Evolutionary conservation across 345 rosid genomes (phyloP).

Genomic region (Physaria fendleri): DNA sequence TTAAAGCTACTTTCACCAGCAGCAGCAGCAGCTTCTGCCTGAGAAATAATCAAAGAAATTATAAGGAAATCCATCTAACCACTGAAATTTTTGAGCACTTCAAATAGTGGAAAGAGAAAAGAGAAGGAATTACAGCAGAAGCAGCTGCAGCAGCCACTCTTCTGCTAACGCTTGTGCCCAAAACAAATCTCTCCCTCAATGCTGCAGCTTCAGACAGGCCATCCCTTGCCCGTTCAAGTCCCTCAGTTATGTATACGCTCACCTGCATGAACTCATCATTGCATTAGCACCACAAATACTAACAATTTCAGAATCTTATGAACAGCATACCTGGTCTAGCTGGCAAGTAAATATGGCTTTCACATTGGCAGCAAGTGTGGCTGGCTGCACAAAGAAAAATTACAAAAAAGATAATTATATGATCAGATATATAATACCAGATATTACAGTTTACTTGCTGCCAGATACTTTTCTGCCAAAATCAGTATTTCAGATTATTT

Average conservation of each 20-base stretch:
- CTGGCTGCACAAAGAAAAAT: conserved; percentile 58
- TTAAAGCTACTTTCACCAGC: conserved; percentile 99
- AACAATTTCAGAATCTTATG: conserved; percentile 12
- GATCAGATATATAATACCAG: conserved; percentile 11
- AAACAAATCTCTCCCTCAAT: conserved; percentile 87
- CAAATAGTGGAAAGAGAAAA: conserved; percentile 6
- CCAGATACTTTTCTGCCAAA: not conserved
- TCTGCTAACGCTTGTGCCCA: no score
- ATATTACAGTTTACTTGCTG: not conserved
- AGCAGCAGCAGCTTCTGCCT: conserved; percentile 99
- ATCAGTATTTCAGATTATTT: no score
- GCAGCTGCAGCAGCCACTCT: conserved; percentile 99
- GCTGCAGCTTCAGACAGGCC: conserved; percentile 91
- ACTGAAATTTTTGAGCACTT: conserved; percentile 3
- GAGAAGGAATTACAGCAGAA: conserved; percentile 53
- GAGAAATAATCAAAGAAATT: conserved; percentile 30
- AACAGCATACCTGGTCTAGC: conserved; percentile 72
- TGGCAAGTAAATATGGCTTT: conserved; percentile 87
- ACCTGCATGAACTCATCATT: conserved; percentile 50
- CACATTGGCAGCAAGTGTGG: conserved; percentile 73
- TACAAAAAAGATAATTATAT: not conserved
- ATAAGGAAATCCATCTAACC: conserved; percentile 5
- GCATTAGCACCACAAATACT: conserved; percentile 22
- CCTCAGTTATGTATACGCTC: conserved; percentile 80
- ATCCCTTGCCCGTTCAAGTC: conserved; percentile 96